Evolutionary conservation across 2,329 filamentous ascomycete species (phyloP).

Genomic region (Neocucurbitaria cava): DNA sequence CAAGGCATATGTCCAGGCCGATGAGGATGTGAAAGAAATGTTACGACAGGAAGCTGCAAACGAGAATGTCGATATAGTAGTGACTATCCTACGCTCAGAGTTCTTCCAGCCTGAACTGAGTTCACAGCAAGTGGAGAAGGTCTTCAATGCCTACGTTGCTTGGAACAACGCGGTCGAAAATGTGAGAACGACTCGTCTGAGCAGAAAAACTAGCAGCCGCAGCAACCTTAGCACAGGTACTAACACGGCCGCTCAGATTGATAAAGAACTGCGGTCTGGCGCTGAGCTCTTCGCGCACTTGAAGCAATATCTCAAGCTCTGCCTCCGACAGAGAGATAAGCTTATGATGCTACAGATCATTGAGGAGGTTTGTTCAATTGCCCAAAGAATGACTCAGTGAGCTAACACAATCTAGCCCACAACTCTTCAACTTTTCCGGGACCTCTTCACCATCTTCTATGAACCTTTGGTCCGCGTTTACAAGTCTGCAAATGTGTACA

Average conservation of each 20-base stretch:
- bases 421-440: constrained; percentile 94
- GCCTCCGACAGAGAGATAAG: constrained; percentile 92
- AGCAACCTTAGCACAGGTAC: constrained; percentile 37
- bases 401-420: constrained; percentile 64
- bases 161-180: constrained; percentile 96
- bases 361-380: constrained; percentile 67
- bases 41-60: constrained; percentile 75
- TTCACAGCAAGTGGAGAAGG: constrained; percentile 76
- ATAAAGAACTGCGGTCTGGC: constrained; percentile 86
- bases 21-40: constrained; percentile 75
- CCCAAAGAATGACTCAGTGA: neutral
- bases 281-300: constrained; percentile 92
- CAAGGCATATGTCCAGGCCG: constrained; percentile 76
- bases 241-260: constrained; percentile 57
- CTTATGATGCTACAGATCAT: constrained; percentile 95
- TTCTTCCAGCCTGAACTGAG: constrained; percentile 74
- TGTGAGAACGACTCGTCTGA: constrained; percentile 46
- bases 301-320: constrained; percentile 92
- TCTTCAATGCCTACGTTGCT: constrained; percentile 94
- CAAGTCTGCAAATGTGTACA: constrained; percentile 98
- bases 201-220: constrained; percentile 43
- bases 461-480: constrained; percentile 96
- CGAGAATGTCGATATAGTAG: constrained; percentile 83
- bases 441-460: constrained; percentile 98
- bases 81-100: constrained; percentile 83